Percentiles rank a stretch among this genome's conserved stretches.
Evolutionary conservation across 1,139 yeast species (phyloP).

Genomic region (Casaregolazyma suthepensis): DNA sequence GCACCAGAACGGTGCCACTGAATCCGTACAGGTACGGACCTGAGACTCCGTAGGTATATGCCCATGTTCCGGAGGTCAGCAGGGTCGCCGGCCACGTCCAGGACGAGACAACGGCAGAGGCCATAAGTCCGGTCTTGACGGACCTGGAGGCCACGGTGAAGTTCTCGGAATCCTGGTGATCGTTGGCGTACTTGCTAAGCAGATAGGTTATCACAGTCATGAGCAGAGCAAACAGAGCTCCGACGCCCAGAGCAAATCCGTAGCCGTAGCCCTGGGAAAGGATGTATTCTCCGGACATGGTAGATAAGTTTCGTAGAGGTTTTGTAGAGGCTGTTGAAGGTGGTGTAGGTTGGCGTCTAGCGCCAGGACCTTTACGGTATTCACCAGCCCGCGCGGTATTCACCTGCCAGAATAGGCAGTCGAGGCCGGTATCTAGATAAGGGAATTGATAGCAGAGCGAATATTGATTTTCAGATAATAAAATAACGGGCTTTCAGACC

Average conservation of each 20-base stretch:
- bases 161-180: conserved; percentile 82
- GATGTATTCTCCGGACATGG: conserved; percentile 7
- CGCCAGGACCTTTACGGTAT: neutral
- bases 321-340: too few species aligned
- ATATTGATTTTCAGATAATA: neutral
- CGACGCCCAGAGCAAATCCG: conserved; percentile 80
- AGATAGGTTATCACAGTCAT: conserved; percentile 71
- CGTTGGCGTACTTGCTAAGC: conserved; percentile 69
- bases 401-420: neutral
- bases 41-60: conserved; percentile 65
- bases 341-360: too few species aligned
- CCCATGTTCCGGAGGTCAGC: conserved; percentile 65
- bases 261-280: conserved; percentile 73
- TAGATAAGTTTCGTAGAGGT: neutral
- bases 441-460: neutral
- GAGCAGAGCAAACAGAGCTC: conserved; percentile 70
- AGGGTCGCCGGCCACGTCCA: conserved; percentile 94
- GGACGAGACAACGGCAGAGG: conserved; percentile 79
- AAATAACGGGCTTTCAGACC: too few species aligned
- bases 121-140: conserved; percentile 70
- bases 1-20: conserved; percentile 64
- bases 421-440: neutral
- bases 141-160: conserved; percentile 83
- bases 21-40: conserved; percentile 70
- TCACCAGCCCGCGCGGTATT: neutral